Conservation (phyloP, 805 yeast genomes). For the Candida hungchunana region DNA sequence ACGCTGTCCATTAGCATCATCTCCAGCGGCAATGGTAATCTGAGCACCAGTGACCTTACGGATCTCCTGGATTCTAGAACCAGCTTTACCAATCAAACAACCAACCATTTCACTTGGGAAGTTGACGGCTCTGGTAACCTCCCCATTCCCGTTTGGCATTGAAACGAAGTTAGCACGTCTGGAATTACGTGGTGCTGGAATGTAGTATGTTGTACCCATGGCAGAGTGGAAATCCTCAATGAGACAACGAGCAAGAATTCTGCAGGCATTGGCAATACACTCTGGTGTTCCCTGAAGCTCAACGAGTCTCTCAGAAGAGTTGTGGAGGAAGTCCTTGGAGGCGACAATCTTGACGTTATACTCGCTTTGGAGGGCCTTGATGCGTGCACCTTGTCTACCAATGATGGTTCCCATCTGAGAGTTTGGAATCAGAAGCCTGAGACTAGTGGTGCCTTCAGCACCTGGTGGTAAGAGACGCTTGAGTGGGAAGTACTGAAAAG, state of each 20-base stretch:
- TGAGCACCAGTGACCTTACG: constrained; percentile 75
- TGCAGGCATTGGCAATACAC: constrained; percentile 51
- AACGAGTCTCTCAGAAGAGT: constrained; percentile 79
- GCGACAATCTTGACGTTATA: constrained; percentile 79
- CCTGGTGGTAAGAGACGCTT: constrained; percentile 53
- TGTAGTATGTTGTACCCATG: constrained; percentile 58
- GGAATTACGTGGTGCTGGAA: constrained; percentile 10
- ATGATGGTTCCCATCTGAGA: constrained; percentile 85
- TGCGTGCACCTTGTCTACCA: constrained; percentile 78
- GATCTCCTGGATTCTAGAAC: constrained; percentile 81
- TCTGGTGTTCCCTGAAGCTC: constrained; percentile 80
- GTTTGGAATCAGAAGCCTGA: constrained; percentile 76
- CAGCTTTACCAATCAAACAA: constrained; percentile 82
- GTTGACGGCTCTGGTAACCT: constrained; percentile 38
- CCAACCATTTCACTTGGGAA: constrained; percentile 85
- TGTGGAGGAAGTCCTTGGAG: constrained; percentile 75
- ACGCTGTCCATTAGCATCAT: constrained; percentile 59
- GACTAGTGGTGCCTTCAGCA: constrained; percentile 46
- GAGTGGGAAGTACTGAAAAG: constrained; percentile 54
- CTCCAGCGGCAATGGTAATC: constrained; percentile 70
- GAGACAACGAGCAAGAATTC: constrained; percentile 63
- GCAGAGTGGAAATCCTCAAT: constrained; percentile 70
- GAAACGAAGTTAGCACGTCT: constrained; percentile 5
- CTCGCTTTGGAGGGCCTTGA: constrained; percentile 69
- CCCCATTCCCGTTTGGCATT: constrained; percentile 2